Evolutionary conservation across 2,329 filamentous ascomycete genomes (phyloP), one percentile per base, ranked within the genome.

Genomic region (Davidsoniella virescens): DNA sequence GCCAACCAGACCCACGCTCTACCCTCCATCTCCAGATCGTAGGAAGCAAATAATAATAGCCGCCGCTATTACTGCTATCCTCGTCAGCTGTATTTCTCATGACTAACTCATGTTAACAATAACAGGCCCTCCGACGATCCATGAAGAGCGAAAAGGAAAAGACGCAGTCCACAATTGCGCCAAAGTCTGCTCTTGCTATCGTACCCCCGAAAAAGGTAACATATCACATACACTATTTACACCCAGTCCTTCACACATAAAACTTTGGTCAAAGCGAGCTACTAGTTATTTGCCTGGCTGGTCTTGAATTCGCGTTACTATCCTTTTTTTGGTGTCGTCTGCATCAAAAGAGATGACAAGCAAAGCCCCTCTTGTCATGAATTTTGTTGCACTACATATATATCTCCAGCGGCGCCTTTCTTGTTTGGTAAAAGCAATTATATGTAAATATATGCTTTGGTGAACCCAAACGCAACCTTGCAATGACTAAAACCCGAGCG

Each of bases 181-280:
- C 84, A 56, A 94, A 94, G 65, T 83, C 87, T 51, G 84, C 86
- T 39, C 77, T 90, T 56, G 87, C 87, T 48, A 94, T 94, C 61
- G 77, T 92, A 23, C 87, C 88, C 49, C 88, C 88, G 1, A 94
- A 94, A 67, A 94, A 94, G 80, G 87, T 93, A 64, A 59, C 42
- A 39, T 41, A 26, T 23, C 20, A 41, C 38, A n/a, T 45, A 12
- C n/a, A 23, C 20, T 23, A 23, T 23, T 5, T 23, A 5, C 20
- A 23, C 20, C 5, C 20, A 23, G 20, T 52, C 4, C 18, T 29
- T 33, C 37, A 36, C 37, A 36, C 16, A 44, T 29, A 12, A 25
- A 25, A 18, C 26, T 33, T 12, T 45, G 36, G 41, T 44, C 7
- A 16, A 41, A 41, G 43, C 25, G 20, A 12, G 12, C 47, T 36